phyloP scores from a whole-genome alignment of 768 basidiomycete species.

The Russula lepida region DNA sequence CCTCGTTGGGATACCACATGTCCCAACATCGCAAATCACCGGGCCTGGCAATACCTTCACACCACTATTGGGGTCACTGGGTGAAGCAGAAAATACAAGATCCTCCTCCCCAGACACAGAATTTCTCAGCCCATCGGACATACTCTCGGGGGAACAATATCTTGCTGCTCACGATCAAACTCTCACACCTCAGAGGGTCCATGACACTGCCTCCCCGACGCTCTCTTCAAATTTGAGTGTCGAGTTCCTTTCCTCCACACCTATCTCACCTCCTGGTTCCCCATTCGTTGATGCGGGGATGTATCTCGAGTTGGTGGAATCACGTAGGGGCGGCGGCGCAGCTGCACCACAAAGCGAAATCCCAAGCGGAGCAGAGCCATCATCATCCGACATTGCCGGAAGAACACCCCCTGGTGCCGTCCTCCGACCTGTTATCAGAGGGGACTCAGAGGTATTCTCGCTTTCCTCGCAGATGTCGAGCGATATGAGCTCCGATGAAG shows the following conservation, averaged over 20 bases:
- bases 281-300: conserved; percentile 5
- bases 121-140: conserved; percentile 1
- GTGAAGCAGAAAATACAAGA: neutral
- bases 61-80: neutral
- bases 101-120: neutral
- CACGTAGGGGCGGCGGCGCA: neutral
- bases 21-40: neutral
- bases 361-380: neutral
- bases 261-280: conserved; percentile 12
- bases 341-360: neutral
- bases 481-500: conserved; percentile 15
- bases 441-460: conserved; percentile 16
- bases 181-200: neutral
- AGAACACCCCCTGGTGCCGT: neutral
- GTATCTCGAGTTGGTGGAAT: neutral
- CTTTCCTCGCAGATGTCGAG: conserved; percentile 13
- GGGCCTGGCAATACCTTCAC: neutral
- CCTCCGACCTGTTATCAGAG: neutral
- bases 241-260: conserved; percentile 11
- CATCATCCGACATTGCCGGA: neutral
- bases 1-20: neutral
- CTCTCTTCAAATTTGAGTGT: conserved; percentile 9
- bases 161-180: neutral
- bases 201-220: neutral
- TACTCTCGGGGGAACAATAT: neutral